Evolutionary conservation across 306 rosid species (phyloP).

Genomic region (Dalbergia oliveri): DNA sequence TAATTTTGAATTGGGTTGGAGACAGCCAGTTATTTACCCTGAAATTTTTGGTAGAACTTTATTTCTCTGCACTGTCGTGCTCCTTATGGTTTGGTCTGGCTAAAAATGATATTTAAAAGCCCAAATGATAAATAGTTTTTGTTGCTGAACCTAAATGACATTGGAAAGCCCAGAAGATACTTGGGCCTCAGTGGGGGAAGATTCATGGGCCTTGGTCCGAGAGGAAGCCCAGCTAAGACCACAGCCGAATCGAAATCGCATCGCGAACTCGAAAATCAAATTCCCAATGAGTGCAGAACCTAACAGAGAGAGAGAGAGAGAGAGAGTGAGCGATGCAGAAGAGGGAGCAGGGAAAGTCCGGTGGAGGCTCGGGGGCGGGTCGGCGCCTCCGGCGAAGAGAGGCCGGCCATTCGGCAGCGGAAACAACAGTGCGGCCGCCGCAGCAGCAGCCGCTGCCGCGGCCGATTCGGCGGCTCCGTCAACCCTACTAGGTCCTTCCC

Average conservation of each 20-base stretch:
- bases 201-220: neutral
- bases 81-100: no score
- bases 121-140: no score
- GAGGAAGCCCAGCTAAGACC: slow-evolving; percentile 26
- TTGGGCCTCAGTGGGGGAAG: neutral
- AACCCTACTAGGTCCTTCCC: slow-evolving; percentile 90
- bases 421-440: slow-evolving; percentile 62
- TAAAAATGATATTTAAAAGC: no score
- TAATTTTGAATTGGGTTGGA: neutral
- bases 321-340: slow-evolving; percentile 72
- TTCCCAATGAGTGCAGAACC: slow-evolving; percentile 17
- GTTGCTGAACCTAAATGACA: no score
- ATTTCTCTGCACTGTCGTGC: no score
- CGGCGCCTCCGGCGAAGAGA: slow-evolving; percentile 86
- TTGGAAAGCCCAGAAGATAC: neutral
- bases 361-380: slow-evolving; percentile 65
- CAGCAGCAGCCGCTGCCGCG: slow-evolving; percentile 64
- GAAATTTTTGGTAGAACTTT: no score
- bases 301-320: neutral
- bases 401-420: slow-evolving; percentile 96
- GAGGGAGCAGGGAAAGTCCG: slow-evolving; percentile 83
- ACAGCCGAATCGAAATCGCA: neutral
- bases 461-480: slow-evolving; percentile 81
- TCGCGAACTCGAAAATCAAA: slow-evolving; percentile 14
- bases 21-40: no score